Percentiles rank a stretch among this genome's conserved stretches.
Evolutionary conservation across 441 rosid species (phyloP).

Genomic region (Brassica balearica): DNA sequence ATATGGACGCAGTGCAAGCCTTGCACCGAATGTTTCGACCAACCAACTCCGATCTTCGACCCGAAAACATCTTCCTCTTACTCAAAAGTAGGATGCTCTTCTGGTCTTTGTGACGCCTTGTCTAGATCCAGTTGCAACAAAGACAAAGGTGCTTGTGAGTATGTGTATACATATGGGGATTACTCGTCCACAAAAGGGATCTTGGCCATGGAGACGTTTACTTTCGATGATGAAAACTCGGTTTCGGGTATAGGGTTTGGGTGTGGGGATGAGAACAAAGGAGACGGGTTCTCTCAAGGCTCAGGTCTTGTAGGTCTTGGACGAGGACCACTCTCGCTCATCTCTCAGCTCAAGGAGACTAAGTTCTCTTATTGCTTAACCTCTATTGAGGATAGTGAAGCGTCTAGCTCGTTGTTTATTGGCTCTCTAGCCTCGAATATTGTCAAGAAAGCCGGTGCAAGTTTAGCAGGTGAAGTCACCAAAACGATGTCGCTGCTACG

Average conservation of each 20-base stretch:
- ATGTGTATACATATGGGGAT: conserved; percentile 83
- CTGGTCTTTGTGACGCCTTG: conserved; percentile 62
- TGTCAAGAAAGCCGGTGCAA: conserved; percentile 20
- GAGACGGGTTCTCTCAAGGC: conserved; percentile 83
- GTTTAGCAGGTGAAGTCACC: conserved; percentile 5
- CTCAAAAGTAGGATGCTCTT: conserved; percentile 61
- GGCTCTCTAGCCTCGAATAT: conserved; percentile 39
- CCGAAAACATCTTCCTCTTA: conserved; percentile 71
- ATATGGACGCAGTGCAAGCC: conserved; percentile 99
- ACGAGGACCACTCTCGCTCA: conserved; percentile 46
- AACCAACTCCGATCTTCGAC: conserved; percentile 80
- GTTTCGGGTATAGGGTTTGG: conserved; percentile 73
- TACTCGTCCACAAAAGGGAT: conserved; percentile 81
- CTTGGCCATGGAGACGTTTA: conserved; percentile 74
- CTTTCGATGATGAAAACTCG: conserved; percentile 56
- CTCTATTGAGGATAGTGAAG: conserved; percentile 38
- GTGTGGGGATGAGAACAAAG: conserved; percentile 81
- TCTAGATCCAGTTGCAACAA: conserved; percentile 51
- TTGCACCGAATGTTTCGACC: conserved; percentile 72
- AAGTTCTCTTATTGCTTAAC: conserved; percentile 47
- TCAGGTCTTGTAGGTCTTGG: conserved; percentile 95
- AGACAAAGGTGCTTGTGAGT: conserved; percentile 58
- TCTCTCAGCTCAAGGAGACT: conserved; percentile 42
- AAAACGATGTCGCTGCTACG: conserved; percentile 37
- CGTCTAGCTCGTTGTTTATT: conserved; percentile 43